Percentiles rank a stretch among this genome's conserved stretches.
Evolutionary conservation across 2,329 filamentous ascomycete genomes (phyloP).

Genomic region (Talaromyces sp.): DNA sequence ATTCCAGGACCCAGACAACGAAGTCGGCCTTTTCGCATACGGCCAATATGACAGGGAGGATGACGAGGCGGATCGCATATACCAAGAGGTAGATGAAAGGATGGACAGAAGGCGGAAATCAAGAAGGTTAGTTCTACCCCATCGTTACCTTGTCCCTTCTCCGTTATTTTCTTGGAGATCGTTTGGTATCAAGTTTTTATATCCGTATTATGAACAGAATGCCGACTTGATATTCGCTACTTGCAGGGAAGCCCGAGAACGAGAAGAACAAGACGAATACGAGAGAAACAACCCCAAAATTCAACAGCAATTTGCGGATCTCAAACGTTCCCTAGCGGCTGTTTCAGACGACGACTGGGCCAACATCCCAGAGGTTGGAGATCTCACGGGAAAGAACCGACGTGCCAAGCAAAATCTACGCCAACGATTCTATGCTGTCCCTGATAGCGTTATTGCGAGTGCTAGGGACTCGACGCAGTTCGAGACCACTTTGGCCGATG

Average conservation of each 20-base stretch:
- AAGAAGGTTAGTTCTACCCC: conserved; percentile 67
- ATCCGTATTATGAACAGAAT: conserved; percentile 65
- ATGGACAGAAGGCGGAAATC: conserved; percentile 87
- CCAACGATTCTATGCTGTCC: conserved; percentile 90
- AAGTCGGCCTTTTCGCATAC: conserved; percentile 90
- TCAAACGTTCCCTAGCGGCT: conserved; percentile 83
- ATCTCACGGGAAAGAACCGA: conserved; percentile 91
- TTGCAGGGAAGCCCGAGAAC: conserved; percentile 88
- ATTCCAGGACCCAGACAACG: conserved; percentile 95
- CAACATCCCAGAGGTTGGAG: conserved; percentile 89
- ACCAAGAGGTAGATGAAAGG: conserved; percentile 91
- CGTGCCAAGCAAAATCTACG: conserved; percentile 76
- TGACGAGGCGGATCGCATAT: conserved; percentile 95
- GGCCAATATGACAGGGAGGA: conserved; percentile 97
- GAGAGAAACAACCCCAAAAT: conserved; percentile 98
- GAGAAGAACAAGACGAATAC: conserved; percentile 88
- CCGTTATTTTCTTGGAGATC: conserved; percentile 31
- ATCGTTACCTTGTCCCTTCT: conserved; percentile 17
- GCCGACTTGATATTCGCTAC: conserved; percentile 62
- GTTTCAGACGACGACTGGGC: conserved; percentile 97
- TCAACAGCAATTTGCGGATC: conserved; percentile 91
- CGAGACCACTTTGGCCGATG: conserved; percentile 82
- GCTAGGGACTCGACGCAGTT: conserved; percentile 77
- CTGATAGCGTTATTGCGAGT: conserved; percentile 88
- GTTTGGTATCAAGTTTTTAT: conserved; percentile 63